A percentile compares a stretch with the other conserved stretches of the same genome.
phyloP scores from a whole-genome alignment of 257 asterid genomes.

The Solanum gandarillasii region DNA sequence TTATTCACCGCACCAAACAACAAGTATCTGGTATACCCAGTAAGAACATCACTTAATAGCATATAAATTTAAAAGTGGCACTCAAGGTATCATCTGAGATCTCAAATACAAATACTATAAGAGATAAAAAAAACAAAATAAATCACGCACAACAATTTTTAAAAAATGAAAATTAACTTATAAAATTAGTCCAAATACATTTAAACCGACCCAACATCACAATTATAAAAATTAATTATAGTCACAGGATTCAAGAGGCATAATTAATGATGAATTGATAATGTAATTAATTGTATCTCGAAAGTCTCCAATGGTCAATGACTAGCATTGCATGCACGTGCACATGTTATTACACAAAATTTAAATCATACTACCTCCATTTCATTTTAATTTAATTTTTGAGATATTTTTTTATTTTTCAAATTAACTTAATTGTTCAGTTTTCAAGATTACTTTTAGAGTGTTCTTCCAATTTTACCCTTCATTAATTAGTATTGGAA shows the following conservation, averaged over 20 bases:
- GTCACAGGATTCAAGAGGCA: neutral
- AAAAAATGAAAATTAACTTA: neutral
- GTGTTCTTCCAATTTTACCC: too few relatives aligned
- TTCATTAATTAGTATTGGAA: too few relatives aligned
- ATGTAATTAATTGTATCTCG: neutral
- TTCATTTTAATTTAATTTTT: too few relatives aligned
- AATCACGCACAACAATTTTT: neutral
- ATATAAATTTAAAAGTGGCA: neutral
- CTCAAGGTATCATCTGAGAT: neutral
- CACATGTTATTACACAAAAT: neutral
- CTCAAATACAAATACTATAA: too few relatives aligned
- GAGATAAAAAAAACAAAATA: neutral
- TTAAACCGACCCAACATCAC: neutral
- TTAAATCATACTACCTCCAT: neutral
- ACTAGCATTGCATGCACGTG: neutral
- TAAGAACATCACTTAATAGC: neutral
- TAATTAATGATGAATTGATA: neutral
- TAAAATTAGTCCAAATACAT: neutral
- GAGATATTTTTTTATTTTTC: too few relatives aligned
- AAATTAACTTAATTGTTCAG: too few relatives aligned
- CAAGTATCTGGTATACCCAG: neutral
- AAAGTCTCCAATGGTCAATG: neutral
- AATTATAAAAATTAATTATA: neutral
- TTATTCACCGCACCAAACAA: neutral
- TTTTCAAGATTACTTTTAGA: too few relatives aligned